These are phyloP conservation scores for Xylaria sp. DNA, from an alignment of 2,329 filamentous ascomycete genomes.

Conservation along the genomic window DNA sequence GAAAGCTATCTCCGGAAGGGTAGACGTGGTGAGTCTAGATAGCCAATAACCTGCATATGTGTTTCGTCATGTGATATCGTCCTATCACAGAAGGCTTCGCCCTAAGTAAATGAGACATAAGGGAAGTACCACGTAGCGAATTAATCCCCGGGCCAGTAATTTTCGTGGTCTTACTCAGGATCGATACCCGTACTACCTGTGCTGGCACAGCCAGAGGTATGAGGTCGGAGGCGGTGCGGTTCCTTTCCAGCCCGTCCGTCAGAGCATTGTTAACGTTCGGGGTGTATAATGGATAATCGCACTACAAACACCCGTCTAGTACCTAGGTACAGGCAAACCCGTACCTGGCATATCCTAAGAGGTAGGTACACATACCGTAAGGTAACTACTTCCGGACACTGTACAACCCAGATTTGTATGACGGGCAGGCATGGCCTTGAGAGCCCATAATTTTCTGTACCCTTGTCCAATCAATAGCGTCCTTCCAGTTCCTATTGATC, in stretches of 20 bases:
- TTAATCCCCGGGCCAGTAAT: not conserved
- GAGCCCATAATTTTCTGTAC: not conserved
- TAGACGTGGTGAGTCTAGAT: not conserved
- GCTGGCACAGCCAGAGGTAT: not conserved
- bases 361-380: not conserved
- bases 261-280: not conserved
- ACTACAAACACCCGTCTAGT: not conserved
- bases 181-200: not conserved
- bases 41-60: slow-evolving; percentile 25
- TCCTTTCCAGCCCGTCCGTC: not conserved
- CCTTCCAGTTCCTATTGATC: not conserved
- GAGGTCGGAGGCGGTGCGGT: slow-evolving; percentile 4
- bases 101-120: not conserved
- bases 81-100: not conserved
- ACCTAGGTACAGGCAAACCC: not conserved
- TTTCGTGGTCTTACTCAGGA: not conserved
- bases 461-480: not conserved
- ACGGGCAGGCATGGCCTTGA: not conserved
- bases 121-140: not conserved
- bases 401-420: not conserved
- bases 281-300: not conserved
- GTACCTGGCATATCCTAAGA: not conserved
- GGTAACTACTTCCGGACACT: not conserved
- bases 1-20: not conserved
- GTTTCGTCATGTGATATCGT: slow-evolving; percentile 35